Evolutionary conservation across 163 green algal species (phyloP), one percentile per base, ranked within the genome.

Genomic region (Scenedesmus sp.): DNA sequence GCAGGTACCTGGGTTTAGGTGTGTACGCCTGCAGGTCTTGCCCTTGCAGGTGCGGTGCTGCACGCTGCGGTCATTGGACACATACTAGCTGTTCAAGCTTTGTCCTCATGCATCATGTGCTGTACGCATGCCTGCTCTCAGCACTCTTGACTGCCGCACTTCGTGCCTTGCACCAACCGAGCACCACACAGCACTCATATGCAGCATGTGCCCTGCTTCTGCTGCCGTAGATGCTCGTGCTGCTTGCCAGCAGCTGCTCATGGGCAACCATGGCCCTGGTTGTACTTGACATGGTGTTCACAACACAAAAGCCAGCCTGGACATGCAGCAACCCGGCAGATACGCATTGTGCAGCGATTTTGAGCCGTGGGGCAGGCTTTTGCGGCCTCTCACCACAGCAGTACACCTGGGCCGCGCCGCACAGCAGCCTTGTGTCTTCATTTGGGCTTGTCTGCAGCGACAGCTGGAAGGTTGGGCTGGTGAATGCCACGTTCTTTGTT

Each of bases 221-320:
- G 59, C 30, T n/a, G 16, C 65, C 40, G 78, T 42, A 84, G 78
- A 22, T 91, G 30, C 7, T 83, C 18, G 18, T 89, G 61, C 59
- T 88, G 46, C 56, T 89, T 37, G 65, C 53, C 6, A 61, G 61
- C 44, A 81, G 44, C 44, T n/a, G 56, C 42, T 80, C 59, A 16
- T 92, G 88, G 88, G 24, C 81, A 0, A 81, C 81, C 10, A n/a
- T 92, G 24, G 83, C 80, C 4, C 4, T 85, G 1, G 24, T 79
- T 3, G 88, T 82, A 15, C 51, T 92, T 16, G 37, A 22, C 30
- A 88, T 92, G 81, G 88, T 89, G 35, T 92, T 92, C 61, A 43
- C 79, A n/a, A 89, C 42, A 35, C 43, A 53, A 35, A 43, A 61
- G 61, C 81, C 49, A 10, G 16, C 68, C 44, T 92, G 80, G 81